Conservation (phyloP, 768 basidiomycete genomes). For the Calocera viscosa region DNA sequence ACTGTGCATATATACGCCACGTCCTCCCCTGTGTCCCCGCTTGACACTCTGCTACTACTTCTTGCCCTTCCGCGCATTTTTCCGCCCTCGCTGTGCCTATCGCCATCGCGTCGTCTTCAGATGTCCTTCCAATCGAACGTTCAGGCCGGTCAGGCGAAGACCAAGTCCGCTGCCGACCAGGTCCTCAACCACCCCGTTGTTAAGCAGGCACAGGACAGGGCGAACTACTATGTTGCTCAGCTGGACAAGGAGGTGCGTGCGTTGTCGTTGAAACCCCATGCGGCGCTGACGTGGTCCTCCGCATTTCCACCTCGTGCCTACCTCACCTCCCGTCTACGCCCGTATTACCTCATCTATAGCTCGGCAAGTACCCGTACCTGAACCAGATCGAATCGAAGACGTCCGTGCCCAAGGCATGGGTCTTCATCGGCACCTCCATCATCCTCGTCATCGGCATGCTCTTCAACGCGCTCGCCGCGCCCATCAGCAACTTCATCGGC, state of each 20-base stretch:
- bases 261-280: constrained; percentile 1
- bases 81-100: not conserved
- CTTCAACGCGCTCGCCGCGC: constrained; percentile 82
- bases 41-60: not conserved
- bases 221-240: constrained; percentile 66
- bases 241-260: constrained; percentile 88
- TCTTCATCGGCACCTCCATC: constrained; percentile 57
- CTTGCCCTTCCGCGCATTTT: not conserved
- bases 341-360: constrained; percentile 21
- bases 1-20: not conserved
- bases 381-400: constrained; percentile 78
- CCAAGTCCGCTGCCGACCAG: constrained; percentile 71
- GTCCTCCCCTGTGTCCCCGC: not conserved
- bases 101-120: not conserved
- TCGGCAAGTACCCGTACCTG: constrained; percentile 70
- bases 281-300: not conserved
- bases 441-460: constrained; percentile 64
- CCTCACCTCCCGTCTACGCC: constrained; percentile 20
- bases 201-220: constrained; percentile 73
- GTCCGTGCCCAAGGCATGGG: constrained; percentile 84
- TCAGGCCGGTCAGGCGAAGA: constrained; percentile 19
- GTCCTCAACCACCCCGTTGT: constrained; percentile 79
- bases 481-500: constrained; percentile 88
- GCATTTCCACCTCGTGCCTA: constrained; percentile 37
- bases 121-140: constrained; percentile 10